These are phyloP conservation scores for Pythium biforme DNA, from an alignment of 352 stramenopile species.

Conservation along the genomic window DNA sequence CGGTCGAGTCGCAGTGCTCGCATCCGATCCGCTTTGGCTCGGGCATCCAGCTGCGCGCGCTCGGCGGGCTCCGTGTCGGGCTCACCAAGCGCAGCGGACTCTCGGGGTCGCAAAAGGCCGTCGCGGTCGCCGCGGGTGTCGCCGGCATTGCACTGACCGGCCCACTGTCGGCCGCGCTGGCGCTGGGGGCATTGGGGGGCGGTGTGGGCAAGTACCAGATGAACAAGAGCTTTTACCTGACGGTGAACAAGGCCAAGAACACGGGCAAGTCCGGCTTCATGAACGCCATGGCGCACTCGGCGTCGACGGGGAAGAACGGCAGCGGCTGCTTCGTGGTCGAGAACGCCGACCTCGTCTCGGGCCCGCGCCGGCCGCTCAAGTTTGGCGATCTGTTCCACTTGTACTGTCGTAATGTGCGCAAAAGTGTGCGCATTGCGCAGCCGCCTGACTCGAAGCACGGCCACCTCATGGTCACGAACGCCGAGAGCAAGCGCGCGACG, in stretches of 20 bases:
- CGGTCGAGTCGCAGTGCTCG: conserved; percentile 33
- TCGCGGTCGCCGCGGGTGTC: conserved; percentile 47
- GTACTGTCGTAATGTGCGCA: conserved; percentile 42
- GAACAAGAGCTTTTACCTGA: conserved; percentile 60
- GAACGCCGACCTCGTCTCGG: conserved; percentile 53
- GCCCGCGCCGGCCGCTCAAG: conserved; percentile 37
- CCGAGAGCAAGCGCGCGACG: conserved; percentile 31
- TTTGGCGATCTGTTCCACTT: conserved; percentile 59
- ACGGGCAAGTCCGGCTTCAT: conserved; percentile 15
- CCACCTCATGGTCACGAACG: conserved; percentile 45
- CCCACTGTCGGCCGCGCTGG: conserved; percentile 49
- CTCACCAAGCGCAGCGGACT: conserved; percentile 55
- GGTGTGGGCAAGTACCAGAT: conserved; percentile 65
- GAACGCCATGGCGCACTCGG: background rate
- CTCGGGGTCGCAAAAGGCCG: conserved; percentile 52
- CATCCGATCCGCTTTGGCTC: conserved; percentile 44
- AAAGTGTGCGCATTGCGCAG: conserved; percentile 41
- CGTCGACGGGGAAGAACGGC: conserved; percentile 8
- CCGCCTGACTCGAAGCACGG: conserved; percentile 56
- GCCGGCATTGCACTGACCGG: conserved; percentile 53
- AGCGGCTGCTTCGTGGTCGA: conserved; percentile 53
- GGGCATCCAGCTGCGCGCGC: conserved; percentile 39
- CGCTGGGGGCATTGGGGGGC: conserved; percentile 48
- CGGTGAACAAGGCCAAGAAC: conserved; percentile 37
- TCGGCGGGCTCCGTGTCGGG: conserved; percentile 50